These are phyloP conservation scores for Tolypocladium cylindrosporum DNA, from an alignment of 2,329 filamentous ascomycete genomes.

Conservation along the genomic window DNA sequence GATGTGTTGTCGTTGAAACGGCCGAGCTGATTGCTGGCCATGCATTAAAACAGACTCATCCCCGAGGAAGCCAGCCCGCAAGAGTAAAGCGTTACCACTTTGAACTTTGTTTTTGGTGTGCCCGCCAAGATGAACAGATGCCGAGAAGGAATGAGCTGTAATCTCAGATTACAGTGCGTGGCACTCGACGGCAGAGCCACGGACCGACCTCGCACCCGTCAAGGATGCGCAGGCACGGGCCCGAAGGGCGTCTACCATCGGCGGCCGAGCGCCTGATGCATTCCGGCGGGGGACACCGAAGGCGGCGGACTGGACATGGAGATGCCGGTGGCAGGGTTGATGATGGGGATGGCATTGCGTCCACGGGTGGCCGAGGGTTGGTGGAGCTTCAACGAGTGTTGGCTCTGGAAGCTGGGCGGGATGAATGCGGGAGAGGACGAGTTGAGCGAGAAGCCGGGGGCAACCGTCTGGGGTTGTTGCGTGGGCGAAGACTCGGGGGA, in stretches of 20 bases:
- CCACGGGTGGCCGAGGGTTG: conserved; percentile 82
- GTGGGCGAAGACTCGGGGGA: conserved; percentile 88
- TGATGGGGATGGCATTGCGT: conserved; percentile 93
- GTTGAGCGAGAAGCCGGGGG: conserved; percentile 66
- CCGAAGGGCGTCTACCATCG: conserved; percentile 37
- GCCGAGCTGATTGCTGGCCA: conserved; percentile 11
- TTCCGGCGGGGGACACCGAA: conserved; percentile 52
- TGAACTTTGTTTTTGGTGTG: conserved; percentile 25
- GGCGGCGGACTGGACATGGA: conserved; percentile 81
- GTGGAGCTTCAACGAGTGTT: conserved; percentile 69
- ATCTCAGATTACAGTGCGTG: conserved; percentile 24
- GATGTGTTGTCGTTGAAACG: conserved; percentile 18
- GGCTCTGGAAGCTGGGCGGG: conserved; percentile 55
- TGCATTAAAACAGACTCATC: conserved; percentile 13
- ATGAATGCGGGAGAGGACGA: conserved; percentile 57
- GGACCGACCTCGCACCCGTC: conserved; percentile 19
- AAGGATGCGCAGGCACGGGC: conserved; percentile 20
- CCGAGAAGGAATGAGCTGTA: conserved; percentile 27
- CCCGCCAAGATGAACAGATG: conserved; percentile 41
- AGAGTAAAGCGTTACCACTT: conserved; percentile 30
- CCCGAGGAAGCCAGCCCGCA: conserved; percentile 28
- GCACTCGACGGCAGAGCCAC: conserved; percentile 23
- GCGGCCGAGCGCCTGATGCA: conserved; percentile 44
- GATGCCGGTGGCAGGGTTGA: conserved; percentile 88
- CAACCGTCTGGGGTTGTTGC: conserved; percentile 72